Evolutionary conservation across 2,329 filamentous ascomycete species (phyloP), one percentile per base, ranked within the genome.

Genomic region (Colletotrichum shisoi): DNA sequence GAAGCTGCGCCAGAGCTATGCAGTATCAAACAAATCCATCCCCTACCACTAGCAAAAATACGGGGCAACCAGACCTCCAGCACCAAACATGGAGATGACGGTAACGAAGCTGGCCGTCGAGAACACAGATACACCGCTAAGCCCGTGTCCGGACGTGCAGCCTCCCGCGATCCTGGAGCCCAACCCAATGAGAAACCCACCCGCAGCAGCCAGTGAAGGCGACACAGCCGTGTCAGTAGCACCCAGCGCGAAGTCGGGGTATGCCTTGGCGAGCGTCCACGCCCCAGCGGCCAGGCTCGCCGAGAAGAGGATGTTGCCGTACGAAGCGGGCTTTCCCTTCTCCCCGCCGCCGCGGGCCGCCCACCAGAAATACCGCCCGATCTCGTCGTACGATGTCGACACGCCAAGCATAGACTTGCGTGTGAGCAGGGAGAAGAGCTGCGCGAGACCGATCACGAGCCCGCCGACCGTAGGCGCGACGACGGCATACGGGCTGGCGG

Each of bases 101-200:
- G 86, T 88, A 13, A 91, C 74, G 62, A 90, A 80, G 72, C 89
- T 91, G 11, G 87, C 85, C 4, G 84, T 76, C 0, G 85, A 87
- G 57, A 91, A 78, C 67, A 88, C 78, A n/a, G 85, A 84, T 72
- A 91, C 82, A 0, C 89, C 89, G 66, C 85, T 89, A 69, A 91
- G 87, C 0, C 89, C 89, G 73, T 91, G 89, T 0, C 89, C 89
- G 5, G 86, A 89, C 0, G 89, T 89, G 70, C 89, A 91, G 0
- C 89, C 89, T 1, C 87, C 88, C 0, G 85, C 88, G 62, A 90
- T 73, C 56, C 88, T 82, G 1, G 87, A 81, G 1, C 89, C 89
- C 9, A 91, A 73, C 0, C 83, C 81, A 78, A 90, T 85, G 15
- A 84, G 66, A 3, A 84, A 78, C 0, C 89, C 89, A 1, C 89